Evolutionary conservation across 116 monocot genomes (phyloP).

Genomic region (Iris pallida): DNA sequence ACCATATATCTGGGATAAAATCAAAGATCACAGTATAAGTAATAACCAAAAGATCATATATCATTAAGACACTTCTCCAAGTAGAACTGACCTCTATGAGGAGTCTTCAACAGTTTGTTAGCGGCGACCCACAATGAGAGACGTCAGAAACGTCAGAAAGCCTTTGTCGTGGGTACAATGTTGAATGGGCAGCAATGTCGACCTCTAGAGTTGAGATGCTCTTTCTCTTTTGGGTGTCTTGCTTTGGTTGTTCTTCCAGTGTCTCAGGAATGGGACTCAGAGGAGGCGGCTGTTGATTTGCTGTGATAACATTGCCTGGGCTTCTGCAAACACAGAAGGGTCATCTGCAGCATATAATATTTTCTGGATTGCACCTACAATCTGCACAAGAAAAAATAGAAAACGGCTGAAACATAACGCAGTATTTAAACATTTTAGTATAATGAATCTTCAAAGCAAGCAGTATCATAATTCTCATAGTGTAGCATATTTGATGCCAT

Average conservation of each 20-base stretch:
- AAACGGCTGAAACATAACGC: not conserved
- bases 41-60: too few relatives aligned
- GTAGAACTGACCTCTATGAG: not conserved
- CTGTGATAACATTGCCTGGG: conserved; percentile 45
- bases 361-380: conserved; percentile 56
- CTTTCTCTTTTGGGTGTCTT: conserved; percentile 67
- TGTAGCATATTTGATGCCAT: too few relatives aligned
- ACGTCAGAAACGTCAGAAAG: conserved; percentile 74
- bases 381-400: conserved; percentile 18
- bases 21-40: too few relatives aligned
- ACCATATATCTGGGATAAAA: too few relatives aligned
- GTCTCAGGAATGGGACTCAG: conserved; percentile 68
- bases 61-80: too few relatives aligned
- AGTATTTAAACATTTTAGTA: too few relatives aligned
- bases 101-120: not conserved
- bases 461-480: too few relatives aligned
- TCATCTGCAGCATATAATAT: conserved; percentile 69
- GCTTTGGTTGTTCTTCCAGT: conserved; percentile 54
- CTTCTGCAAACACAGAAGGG: conserved; percentile 39
- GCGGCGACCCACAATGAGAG: not conserved
- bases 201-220: conserved; percentile 46
- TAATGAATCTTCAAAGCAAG: too few relatives aligned
- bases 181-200: conserved; percentile 40
- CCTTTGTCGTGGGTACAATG: conserved; percentile 45
- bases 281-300: conserved; percentile 18